Conservation (phyloP, 2,329 filamentous ascomycete species). For the Paramyrothecium sp. region DNA sequence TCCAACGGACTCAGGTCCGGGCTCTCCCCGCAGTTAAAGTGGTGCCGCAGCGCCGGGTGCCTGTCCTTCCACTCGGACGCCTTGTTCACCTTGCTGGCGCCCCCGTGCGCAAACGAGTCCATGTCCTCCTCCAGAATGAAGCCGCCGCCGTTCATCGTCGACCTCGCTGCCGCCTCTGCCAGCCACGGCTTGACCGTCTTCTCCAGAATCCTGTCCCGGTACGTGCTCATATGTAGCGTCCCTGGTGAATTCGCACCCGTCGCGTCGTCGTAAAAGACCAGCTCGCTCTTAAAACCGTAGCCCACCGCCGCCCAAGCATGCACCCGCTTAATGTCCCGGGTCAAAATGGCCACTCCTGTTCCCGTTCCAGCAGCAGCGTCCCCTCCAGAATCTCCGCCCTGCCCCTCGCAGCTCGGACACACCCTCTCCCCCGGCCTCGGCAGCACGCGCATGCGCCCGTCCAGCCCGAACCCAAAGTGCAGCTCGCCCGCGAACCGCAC, state of each 20-base stretch:
- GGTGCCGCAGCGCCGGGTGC: slow-evolving; percentile 22
- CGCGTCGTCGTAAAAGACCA: slow-evolving; percentile 34
- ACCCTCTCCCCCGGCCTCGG: slow-evolving; percentile 31
- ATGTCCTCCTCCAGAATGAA: slow-evolving; percentile 34
- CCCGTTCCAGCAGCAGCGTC: no score
- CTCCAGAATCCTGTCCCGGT: slow-evolving; percentile 30
- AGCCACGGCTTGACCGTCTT: slow-evolving; percentile 32
- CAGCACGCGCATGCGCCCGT: slow-evolving; percentile 32
- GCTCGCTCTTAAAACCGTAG: slow-evolving; percentile 34
- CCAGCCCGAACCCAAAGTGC: slow-evolving; percentile 36
- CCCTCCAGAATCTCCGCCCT: no score
- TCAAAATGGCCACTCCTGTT: slow-evolving; percentile 16
- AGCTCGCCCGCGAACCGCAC: slow-evolving; percentile 35
- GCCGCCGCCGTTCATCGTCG: neutral
- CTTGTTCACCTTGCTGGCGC: slow-evolving; percentile 30
- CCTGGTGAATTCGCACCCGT: slow-evolving; percentile 29
- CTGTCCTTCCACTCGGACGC: slow-evolving; percentile 35
- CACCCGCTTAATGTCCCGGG: slow-evolving; percentile 29
- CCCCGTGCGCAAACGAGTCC: slow-evolving; percentile 33
- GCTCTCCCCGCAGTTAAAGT: slow-evolving; percentile 35
- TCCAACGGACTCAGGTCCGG: slow-evolving; percentile 35
- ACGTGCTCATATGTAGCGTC: slow-evolving; percentile 30
- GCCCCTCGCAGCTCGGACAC: slow-evolving; percentile 22
- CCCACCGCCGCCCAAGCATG: slow-evolving; percentile 34
- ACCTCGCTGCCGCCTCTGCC: slow-evolving; percentile 7